phyloP scores from a whole-genome alignment of 1,139 yeast genomes.

The Yamadazyma atlantica region DNA sequence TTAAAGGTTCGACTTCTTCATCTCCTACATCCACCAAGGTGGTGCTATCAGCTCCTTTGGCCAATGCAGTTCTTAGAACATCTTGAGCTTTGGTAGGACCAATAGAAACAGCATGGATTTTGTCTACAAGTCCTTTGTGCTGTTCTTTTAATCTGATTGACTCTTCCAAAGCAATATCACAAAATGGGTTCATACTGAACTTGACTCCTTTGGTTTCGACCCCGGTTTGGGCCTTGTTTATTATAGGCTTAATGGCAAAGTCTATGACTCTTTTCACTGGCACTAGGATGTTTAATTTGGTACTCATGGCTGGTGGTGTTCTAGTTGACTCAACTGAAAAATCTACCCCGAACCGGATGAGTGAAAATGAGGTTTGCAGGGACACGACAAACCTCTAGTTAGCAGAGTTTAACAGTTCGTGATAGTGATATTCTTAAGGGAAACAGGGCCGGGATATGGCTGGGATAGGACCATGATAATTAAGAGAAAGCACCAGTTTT shows the following conservation, averaged over 20 bases:
- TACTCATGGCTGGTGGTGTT: slow-evolving; percentile 28
- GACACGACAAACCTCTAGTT: not conserved
- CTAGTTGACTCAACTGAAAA: slow-evolving; percentile 4
- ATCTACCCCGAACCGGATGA: slow-evolving; percentile 10
- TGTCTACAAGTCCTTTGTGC: slow-evolving; percentile 70
- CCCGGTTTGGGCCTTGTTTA: slow-evolving; percentile 82
- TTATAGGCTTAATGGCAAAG: slow-evolving; percentile 89
- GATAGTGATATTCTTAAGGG: too few relatives aligned
- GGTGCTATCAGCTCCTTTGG: slow-evolving; percentile 89
- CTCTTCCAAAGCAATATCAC: slow-evolving; percentile 95
- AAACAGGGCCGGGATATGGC: too few relatives aligned
- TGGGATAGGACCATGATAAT: too few relatives aligned
- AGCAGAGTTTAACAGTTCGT: too few relatives aligned
- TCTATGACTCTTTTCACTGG: slow-evolving; percentile 96
- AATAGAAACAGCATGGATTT: slow-evolving; percentile 88
- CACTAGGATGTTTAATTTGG: slow-evolving; percentile 73
- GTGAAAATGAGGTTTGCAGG: not conserved
- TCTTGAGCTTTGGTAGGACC: slow-evolving; percentile 90
- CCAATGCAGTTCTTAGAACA: slow-evolving; percentile 82
- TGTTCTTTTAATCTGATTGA: slow-evolving; percentile 76
- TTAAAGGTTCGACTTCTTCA: slow-evolving; percentile 77
- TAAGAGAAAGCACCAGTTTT: too few relatives aligned
- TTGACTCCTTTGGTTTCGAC: slow-evolving; percentile 90
- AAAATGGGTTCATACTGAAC: slow-evolving; percentile 93
- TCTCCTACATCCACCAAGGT: slow-evolving; percentile 82